phyloP scores from a whole-genome alignment of 176 grass and related monocot genomes.

The Oryza glaberrima region DNA sequence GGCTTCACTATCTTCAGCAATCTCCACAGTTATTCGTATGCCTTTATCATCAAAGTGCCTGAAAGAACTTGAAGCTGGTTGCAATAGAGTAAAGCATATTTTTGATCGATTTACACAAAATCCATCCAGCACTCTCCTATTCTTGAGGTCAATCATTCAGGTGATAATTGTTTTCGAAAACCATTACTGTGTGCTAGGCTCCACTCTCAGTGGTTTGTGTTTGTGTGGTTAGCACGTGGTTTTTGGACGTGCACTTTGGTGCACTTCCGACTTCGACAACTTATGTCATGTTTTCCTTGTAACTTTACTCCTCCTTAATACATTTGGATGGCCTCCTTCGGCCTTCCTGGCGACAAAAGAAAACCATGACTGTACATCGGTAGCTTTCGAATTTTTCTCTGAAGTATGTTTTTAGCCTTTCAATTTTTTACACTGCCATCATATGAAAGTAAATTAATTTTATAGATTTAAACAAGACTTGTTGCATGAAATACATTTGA shows the following conservation, averaged over 20 bases:
- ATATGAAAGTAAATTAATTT: neutral
- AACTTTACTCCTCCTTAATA: no score
- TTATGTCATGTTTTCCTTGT: no score
- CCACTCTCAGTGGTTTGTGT: no score
- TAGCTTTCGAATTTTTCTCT: neutral
- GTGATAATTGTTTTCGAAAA: slow-evolving; percentile 29
- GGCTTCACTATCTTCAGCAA: slow-evolving; percentile 70
- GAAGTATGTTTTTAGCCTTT: neutral
- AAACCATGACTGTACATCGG: neutral
- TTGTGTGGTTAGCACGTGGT: no score
- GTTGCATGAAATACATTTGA: slow-evolving; percentile 19
- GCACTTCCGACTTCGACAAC: no score
- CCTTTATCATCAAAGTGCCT: slow-evolving; percentile 90
- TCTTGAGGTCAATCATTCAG: slow-evolving; percentile 85
- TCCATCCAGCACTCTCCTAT: slow-evolving; percentile 80
- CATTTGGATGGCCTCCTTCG: no score
- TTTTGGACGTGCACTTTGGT: no score
- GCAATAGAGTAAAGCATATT: slow-evolving; percentile 79
- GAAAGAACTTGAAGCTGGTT: slow-evolving; percentile 76
- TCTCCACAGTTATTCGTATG: slow-evolving; percentile 91
- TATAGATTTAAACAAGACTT: neutral
- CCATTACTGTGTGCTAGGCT: neutral
- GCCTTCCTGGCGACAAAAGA: no score
- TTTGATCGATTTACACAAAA: slow-evolving; percentile 85
- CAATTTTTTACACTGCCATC: neutral